Base-by-base conservation (phyloP, 2,329 filamentous ascomycete genomes). In the Aspergillus sojae region DNA sequence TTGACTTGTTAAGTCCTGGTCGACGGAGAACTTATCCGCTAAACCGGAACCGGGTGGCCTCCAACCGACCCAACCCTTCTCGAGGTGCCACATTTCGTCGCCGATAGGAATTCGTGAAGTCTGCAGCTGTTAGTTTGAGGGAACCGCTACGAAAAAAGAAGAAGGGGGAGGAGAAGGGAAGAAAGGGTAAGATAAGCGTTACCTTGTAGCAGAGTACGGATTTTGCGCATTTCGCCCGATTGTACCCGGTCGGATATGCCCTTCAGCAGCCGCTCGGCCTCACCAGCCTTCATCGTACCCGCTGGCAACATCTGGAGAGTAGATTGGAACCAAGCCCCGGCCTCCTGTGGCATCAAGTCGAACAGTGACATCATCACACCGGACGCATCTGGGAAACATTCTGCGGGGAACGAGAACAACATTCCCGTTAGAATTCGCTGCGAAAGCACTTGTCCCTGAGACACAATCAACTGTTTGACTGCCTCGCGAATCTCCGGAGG, bases 361-460 rank as follows among this genome's bases (percentile, higher is more conserved):
- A 99, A 97, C 67, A 98, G 84, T 4, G 90, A 89, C 64, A 99
- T 87, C 58, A 99, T 81, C n/a, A 97, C 92, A 5, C 93, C 94
- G 56, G 93, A 97, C 19, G 93, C 94, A 75, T 99, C 95, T 0
- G 94, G 90, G 74, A 98, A 96, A 80, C 94, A 97, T 77, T 98
- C 95, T 50, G 92, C 88, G 0, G 95, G 96, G 80, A 99, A 99
- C 0, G 91, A 96, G 77, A 97, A 97, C 94, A 99, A 98, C 94
- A 99, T 96, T 64, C 95, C 95, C 1, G 94, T 95, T 81, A 99
- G 85, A 62, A 96, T 89, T 67, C 94, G 91, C 79, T 97, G 94
- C 9, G 95, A 89, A 32, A 99, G 83, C 61, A 88, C 82, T 72
- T 93, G 89, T 43, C 95, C 93, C 67, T 93, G 88, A 1, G 84